Conservation (phyloP, 345 rosid species). For the Euphorbia pulcherrima region DNA sequence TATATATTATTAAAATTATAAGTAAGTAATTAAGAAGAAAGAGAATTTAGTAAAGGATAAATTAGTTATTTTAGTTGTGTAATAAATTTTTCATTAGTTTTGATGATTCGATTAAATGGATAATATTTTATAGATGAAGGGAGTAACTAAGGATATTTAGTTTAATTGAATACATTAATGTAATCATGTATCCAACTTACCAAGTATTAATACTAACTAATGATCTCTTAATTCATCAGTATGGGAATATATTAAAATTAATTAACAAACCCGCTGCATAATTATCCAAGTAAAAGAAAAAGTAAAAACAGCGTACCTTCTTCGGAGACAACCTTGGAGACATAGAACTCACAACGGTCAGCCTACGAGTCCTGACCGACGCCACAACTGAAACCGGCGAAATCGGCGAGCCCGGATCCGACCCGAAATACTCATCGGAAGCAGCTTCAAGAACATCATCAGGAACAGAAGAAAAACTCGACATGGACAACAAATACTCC, state of each 20-base stretch:
- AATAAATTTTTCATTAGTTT: no score
- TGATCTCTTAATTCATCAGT: not conserved
- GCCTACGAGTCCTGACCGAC: slow-evolving; percentile 34
- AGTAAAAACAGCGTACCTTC: slow-evolving; percentile 36
- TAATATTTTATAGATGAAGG: no score
- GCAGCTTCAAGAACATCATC: slow-evolving; percentile 35
- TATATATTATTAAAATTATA: no score
- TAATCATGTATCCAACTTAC: no score
- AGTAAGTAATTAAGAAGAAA: no score
- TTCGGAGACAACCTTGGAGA: slow-evolving; percentile 40
- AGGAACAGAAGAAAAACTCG: slow-evolving; percentile 47
- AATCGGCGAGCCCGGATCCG: slow-evolving; percentile 39
- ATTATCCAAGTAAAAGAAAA: not conserved
- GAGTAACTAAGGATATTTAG: no score
- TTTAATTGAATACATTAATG: no score
- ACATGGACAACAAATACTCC: slow-evolving; percentile 52
- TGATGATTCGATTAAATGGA: no score
- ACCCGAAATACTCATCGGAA: slow-evolving; percentile 31
- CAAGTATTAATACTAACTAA: not conserved
- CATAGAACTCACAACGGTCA: slow-evolving; percentile 33
- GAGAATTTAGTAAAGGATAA: no score
- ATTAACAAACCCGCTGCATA: not conserved
- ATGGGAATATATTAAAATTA: no score
- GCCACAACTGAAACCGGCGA: slow-evolving; percentile 40
- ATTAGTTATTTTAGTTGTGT: no score